Conservation (phyloP, 176 grass and related monocot species). For the Avena sativa region DNA sequence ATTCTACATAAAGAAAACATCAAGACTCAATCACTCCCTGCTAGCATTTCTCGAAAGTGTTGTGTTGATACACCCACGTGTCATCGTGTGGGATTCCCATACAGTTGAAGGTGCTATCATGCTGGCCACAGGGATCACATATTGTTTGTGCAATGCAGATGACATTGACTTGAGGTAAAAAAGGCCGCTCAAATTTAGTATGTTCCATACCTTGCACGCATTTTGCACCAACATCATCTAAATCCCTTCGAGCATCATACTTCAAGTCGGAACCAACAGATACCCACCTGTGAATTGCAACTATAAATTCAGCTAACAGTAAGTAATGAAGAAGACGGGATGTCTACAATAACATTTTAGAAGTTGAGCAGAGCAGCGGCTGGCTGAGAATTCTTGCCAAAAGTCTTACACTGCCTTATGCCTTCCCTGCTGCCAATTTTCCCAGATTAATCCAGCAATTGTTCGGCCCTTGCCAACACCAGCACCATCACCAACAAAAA, state of each 20-base stretch:
- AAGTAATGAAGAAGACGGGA: conserved; percentile 30
- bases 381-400: conserved; percentile 21
- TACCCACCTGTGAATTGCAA: conserved; percentile 76
- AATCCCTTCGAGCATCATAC: conserved; percentile 94
- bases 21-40: neutral
- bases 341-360: neutral
- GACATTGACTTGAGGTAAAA: conserved; percentile 22
- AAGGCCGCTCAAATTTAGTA: conserved; percentile 23
- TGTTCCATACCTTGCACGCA: conserved; percentile 76
- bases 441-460: conserved; percentile 98
- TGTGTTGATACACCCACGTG: neutral
- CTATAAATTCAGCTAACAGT: conserved; percentile 20
- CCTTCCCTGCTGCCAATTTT: conserved; percentile 97
- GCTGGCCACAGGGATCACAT: neutral
- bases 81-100: neutral
- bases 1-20: conserved; percentile 12
- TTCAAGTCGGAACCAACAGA: conserved; percentile 98
- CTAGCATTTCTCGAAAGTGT: conserved; percentile 28
- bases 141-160: conserved; percentile 30
- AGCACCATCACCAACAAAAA: conserved; percentile 98
- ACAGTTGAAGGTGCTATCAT: conserved; percentile 18
- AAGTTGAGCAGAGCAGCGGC: conserved; percentile 12
- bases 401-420: conserved; percentile 90
- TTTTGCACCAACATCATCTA: conserved; percentile 95
- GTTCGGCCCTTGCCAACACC: conserved; percentile 99